Base-by-base conservation (phyloP, 495 filamentous ascomycete genomes). In the Trichoderma orchidacearum region DNA sequence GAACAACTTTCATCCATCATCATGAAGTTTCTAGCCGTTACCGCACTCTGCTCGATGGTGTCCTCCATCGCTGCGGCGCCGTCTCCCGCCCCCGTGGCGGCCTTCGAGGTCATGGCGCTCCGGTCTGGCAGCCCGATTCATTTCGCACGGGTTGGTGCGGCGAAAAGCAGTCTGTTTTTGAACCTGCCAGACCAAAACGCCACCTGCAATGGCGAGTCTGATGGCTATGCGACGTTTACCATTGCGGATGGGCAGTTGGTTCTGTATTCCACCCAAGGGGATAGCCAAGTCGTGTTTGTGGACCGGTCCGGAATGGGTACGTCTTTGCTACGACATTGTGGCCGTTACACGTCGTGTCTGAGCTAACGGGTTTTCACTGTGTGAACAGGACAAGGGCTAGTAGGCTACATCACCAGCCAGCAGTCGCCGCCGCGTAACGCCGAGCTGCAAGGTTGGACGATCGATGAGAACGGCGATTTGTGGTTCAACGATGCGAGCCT, bases 301-400 rank as follows among this genome's bases (percentile, higher is more conserved):
- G 78, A 81, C 58, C 74, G 74, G 51, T 80, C 76, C 38, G 76
- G 76, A 61, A 80, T 80, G 76, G 53, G 53, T 55, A 36, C 6
- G 53, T 55, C 9, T 21, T 27, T 15, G 9, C 15, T 36, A 1
- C 0, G 6, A 25, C 31, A 35, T n/a, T n/a, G 17, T 48, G 18
- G n/a, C n/a, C n/a, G n/a, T n/a, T n/a, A n/a, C n/a, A n/a, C n/a
- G n/a, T n/a, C n/a, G n/a, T n/a, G n/a, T n/a, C n/a, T n/a, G n/a
- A n/a, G n/a, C n/a, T n/a, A n/a, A n/a, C n/a, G n/a, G n/a, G n/a
- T n/a, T n/a, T n/a, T 12, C 32, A 8, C 32, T 48, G 17, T 21
- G 38, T n/a, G 6, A 36, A 36, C 53, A 55, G 76, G 74, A 57
- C 75, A 77, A 56, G 78, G 78, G 48, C 70, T 67, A 31, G 64